A percentile compares a stretch with the other conserved stretches of the same genome.
Conservation (phyloP, 164 flowering plant genomes). For the Piper betle region DNA sequence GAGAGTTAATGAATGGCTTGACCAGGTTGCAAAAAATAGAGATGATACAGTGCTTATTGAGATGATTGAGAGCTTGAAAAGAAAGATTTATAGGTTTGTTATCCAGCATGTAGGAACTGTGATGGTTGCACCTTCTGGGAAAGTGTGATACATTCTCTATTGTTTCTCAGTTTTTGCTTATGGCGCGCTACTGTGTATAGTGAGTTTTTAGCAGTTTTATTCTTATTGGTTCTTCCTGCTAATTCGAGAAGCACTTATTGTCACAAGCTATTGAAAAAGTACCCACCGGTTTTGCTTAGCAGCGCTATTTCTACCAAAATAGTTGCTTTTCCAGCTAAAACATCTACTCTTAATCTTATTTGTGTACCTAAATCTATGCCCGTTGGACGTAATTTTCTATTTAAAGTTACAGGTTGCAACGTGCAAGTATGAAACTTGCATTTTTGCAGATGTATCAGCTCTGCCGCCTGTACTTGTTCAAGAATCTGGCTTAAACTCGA, state of each 20-base stretch:
- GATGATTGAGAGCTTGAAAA: conserved; percentile 50
- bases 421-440: neutral
- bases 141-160: neutral
- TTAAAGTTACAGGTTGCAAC: neutral
- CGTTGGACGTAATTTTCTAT: neutral
- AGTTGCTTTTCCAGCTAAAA: neutral
- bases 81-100: conserved; percentile 79
- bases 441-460: neutral
- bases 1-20: conserved; percentile 84
- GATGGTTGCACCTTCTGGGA: neutral
- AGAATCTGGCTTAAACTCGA: too few relatives aligned
- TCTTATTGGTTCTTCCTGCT: too few relatives aligned
- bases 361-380: neutral
- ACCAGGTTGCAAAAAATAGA: conserved; percentile 25
- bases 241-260: too few relatives aligned
- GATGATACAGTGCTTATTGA: conserved; percentile 27
- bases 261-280: too few relatives aligned
- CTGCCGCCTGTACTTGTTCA: too few relatives aligned
- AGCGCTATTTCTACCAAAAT: neutral
- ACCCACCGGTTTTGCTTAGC: too few relatives aligned
- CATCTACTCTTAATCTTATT: neutral
- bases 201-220: too few relatives aligned
- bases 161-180: neutral
- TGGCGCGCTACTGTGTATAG: too few relatives aligned
- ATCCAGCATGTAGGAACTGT: conserved; percentile 71